Percentiles rank a stretch among this genome's conserved stretches.
These are phyloP conservation scores for Paecilomyces dactylethromorphus DNA, from an alignment of 2,329 filamentous ascomycete genomes.

Conservation along the genomic window DNA sequence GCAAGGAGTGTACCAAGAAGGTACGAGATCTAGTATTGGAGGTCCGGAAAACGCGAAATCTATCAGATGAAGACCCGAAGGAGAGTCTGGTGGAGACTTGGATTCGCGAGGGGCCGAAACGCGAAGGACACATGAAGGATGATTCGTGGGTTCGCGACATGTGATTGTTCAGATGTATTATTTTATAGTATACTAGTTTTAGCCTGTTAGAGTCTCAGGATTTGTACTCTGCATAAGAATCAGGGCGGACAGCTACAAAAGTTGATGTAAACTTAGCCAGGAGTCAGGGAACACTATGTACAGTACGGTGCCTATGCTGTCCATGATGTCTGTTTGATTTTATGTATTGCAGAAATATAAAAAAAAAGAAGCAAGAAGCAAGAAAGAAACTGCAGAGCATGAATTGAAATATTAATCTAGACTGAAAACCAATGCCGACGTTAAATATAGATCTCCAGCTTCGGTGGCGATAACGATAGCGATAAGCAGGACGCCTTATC, in stretches of 20 bases:
- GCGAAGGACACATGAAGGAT: constrained; percentile 54
- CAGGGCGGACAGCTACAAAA: not conserved
- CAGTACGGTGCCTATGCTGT: not conserved
- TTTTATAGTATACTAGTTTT: not conserved
- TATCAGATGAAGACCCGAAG: constrained; percentile 73
- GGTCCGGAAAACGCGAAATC: constrained; percentile 64
- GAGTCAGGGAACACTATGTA: not conserved
- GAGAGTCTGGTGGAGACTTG: constrained; percentile 76
- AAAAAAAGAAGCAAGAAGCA: not conserved
- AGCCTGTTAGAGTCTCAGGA: not conserved
- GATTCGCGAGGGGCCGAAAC: constrained; percentile 50
- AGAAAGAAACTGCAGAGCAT: no score
- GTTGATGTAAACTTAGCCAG: not conserved
- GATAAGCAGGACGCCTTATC: not conserved
- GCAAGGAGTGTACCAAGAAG: constrained; percentile 72
- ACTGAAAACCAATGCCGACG: constrained; percentile 7
- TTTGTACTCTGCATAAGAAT: not conserved
- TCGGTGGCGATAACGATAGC: not conserved
- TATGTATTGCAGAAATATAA: not conserved
- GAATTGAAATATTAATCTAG: constrained; percentile 4
- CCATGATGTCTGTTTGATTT: not conserved
- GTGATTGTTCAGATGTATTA: constrained; percentile 21
- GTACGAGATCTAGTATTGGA: constrained; percentile 76
- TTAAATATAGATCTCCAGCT: not conserved
- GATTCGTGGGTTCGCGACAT: constrained; percentile 55